These are phyloP conservation scores for Mycosphaerella sp. DNA, from an alignment of 2,329 filamentous ascomycete species.

Conservation along the genomic window DNA sequence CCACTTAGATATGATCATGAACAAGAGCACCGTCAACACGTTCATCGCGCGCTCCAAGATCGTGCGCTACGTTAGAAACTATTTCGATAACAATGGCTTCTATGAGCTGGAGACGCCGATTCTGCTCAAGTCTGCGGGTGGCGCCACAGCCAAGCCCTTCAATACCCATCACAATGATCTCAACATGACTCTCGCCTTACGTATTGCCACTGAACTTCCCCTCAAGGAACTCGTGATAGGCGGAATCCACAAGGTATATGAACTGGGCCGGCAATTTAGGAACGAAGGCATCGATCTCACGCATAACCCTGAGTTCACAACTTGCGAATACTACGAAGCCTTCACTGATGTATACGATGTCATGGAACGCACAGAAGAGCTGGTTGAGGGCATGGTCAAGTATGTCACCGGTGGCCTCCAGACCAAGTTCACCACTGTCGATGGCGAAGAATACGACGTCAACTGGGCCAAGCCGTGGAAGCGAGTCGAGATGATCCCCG, in stretches of 20 bases:
- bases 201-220: constrained; percentile 90
- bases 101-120: constrained; percentile 95
- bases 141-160: constrained; percentile 93
- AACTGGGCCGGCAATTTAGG: constrained; percentile 90
- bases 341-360: constrained; percentile 80
- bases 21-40: constrained; percentile 75
- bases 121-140: constrained; percentile 93
- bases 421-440: constrained; percentile 70
- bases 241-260: constrained; percentile 89
- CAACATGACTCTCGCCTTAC: constrained; percentile 90
- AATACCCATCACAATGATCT: constrained; percentile 94
- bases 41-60: constrained; percentile 84
- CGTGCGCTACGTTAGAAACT: constrained; percentile 79
- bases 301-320: constrained; percentile 98
- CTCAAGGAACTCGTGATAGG: constrained; percentile 96
- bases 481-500: constrained; percentile 90
- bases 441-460: constrained; percentile 78
- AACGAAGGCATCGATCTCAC: constrained; percentile 90
- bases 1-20: constrained; percentile 96
- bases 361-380: constrained; percentile 85
- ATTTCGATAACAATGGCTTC: constrained; percentile 79
- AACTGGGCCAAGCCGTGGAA: constrained; percentile 97
- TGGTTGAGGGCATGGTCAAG: constrained; percentile 85
- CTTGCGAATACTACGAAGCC: constrained; percentile 94
- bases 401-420: constrained; percentile 62